A percentile compares a stretch with the other conserved stretches of the same genome.
These are phyloP conservation scores for Paramyrothecium sp. DNA, from an alignment of 2,329 filamentous ascomycete genomes.

Conservation along the genomic window DNA sequence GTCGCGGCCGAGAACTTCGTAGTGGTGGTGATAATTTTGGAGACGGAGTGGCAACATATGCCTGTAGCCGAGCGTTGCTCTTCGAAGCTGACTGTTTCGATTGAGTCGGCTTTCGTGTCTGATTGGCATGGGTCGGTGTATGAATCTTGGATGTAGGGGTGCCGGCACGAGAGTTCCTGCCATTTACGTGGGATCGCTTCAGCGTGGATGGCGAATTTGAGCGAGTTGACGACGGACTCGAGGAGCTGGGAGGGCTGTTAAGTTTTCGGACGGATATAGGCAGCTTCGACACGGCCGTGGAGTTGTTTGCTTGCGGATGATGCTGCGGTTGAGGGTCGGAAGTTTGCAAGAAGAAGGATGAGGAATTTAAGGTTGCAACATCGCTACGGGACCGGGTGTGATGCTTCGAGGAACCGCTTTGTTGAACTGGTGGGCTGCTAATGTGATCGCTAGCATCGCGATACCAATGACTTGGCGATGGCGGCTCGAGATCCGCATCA, in stretches of 20 bases:
- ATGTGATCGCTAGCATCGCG: conserved; percentile 31
- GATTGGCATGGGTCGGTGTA: conserved; percentile 36
- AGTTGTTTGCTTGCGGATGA: conserved; percentile 16
- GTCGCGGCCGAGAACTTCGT: conserved; percentile 77
- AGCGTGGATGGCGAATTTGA: conserved; percentile 53
- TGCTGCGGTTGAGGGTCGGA: conserved; percentile 20
- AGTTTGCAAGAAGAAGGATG: conserved; percentile 28
- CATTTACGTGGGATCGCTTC: conserved; percentile 41
- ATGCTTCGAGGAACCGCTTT: conserved; percentile 24
- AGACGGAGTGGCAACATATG: conserved; percentile 68
- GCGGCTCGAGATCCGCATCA: conserved; percentile 54
- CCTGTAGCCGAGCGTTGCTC: conserved; percentile 62
- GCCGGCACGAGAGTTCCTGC: conserved; percentile 34
- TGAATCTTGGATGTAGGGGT: conserved; percentile 39
- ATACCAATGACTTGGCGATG: conserved; percentile 69
- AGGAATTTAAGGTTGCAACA: conserved; percentile 38
- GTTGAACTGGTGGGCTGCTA: conserved; percentile 14
- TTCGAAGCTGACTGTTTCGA: conserved; percentile 43
- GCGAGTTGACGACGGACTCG: conserved; percentile 51
- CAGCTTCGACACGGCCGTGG: conserved; percentile 38
- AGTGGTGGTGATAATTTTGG: conserved; percentile 76
- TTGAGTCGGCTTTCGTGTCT: conserved; percentile 37
- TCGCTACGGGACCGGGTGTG: conserved; percentile 61
- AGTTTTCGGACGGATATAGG: conserved; percentile 46
- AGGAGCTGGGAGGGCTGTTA: conserved; percentile 41